A percentile compares a stretch with the other conserved stretches of the same genome.
Conservation (phyloP, 345 rosid species). For the Tarenaya hassleriana region DNA sequence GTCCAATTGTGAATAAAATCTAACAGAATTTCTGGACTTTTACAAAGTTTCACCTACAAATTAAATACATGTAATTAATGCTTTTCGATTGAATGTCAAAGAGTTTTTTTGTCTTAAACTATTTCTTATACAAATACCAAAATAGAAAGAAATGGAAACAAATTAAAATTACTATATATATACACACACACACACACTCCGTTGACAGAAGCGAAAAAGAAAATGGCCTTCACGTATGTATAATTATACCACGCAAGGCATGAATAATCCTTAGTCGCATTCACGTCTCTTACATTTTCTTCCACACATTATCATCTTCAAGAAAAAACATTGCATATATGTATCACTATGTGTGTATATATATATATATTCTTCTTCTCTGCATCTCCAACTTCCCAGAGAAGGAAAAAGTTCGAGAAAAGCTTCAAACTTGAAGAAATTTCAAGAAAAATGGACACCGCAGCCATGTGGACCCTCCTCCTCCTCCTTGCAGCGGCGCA, state of each 20-base stretch:
- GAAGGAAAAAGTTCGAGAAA: constrained; percentile 22
- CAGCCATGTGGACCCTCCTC: constrained; percentile 27
- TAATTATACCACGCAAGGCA: constrained; percentile 22
- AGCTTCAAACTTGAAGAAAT: constrained; percentile 20
- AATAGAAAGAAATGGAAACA: too few species aligned
- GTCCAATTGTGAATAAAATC: too few species aligned
- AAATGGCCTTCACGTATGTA: constrained; percentile 30
- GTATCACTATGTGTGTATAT: constrained; percentile 13
- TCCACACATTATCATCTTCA: background rate
- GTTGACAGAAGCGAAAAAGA: constrained; percentile 28
- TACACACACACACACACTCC: too few species aligned
- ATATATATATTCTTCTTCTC: background rate
- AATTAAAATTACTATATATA: too few species aligned
- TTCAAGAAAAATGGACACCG: constrained; percentile 19
- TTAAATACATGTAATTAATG: too few species aligned
- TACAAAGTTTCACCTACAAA: too few species aligned
- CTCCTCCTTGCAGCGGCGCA: constrained; percentile 15
- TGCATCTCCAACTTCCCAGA: constrained; percentile 2
- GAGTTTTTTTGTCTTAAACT: too few species aligned
- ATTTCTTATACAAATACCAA: too few species aligned
- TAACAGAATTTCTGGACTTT: too few species aligned
- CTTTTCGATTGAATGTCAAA: too few species aligned
- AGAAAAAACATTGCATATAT: background rate
- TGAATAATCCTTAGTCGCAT: constrained; percentile 15
- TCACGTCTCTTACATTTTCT: constrained; percentile 21